Percentiles rank a stretch among this genome's conserved stretches.
Conservation (phyloP, 441 rosid genomes). For the Kokia cookei region DNA sequence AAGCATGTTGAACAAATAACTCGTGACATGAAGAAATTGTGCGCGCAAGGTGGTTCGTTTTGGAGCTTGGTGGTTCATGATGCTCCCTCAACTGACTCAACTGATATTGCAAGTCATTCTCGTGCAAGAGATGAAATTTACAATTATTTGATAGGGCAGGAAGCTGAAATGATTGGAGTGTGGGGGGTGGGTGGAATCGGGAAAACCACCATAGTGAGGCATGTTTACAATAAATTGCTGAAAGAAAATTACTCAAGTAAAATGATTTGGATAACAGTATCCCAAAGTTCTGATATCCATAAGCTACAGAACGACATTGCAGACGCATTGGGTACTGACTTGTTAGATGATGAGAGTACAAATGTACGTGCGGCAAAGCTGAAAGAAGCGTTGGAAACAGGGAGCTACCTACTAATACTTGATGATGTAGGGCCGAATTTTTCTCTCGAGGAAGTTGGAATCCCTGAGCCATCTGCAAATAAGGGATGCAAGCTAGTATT, state of each 20-base stretch:
- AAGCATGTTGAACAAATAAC: background rate
- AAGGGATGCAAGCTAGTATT: slow-evolving; percentile 36
- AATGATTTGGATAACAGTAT: background rate
- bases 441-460: slow-evolving; percentile 24
- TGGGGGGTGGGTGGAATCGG: background rate
- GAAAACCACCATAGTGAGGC: background rate
- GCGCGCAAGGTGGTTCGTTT: fast-evolving
- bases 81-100: background rate
- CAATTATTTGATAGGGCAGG: background rate
- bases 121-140: fast-evolving
- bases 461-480: slow-evolving; percentile 27
- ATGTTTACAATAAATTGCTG: background rate
- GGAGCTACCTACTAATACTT: slow-evolving; percentile 26
- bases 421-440: slow-evolving; percentile 41
- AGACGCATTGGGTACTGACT: fast-evolving
- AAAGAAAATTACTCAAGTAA: background rate
- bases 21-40: background rate
- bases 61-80: background rate
- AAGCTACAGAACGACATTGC: background rate
- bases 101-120: background rate
- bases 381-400: background rate
- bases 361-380: background rate
- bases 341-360: background rate
- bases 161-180: background rate
- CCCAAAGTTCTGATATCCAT: fast-evolving